A percentile compares a stretch with the other conserved stretches of the same genome.
Conservation (phyloP, 2,329 filamentous ascomycete genomes). For the Coniochaeta sp. region DNA sequence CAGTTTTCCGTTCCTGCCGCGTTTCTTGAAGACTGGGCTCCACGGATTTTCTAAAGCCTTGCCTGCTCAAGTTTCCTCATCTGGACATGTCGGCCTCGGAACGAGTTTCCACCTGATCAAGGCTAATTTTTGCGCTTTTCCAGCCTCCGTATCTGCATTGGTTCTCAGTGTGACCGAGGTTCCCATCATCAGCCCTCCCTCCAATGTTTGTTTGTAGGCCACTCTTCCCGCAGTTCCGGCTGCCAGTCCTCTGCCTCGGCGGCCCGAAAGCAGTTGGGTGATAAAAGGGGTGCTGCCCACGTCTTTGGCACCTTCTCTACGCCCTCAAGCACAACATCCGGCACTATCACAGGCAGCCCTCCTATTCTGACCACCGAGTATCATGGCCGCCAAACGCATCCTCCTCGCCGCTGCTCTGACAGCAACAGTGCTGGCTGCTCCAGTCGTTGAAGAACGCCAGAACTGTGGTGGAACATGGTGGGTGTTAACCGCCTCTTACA, state of each 20-base stretch:
- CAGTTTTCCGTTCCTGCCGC: background rate
- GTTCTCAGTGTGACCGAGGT: background rate
- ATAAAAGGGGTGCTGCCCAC: background rate
- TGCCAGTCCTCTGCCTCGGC: background rate
- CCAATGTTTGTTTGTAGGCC: background rate
- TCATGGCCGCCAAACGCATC: constrained; percentile 16
- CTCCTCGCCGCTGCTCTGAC: constrained; percentile 27
- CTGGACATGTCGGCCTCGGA: background rate
- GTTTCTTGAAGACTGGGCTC: background rate
- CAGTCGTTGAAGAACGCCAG: constrained; percentile 33
- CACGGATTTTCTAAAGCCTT: background rate
- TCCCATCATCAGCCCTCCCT: background rate
- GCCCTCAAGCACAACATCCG: background rate
- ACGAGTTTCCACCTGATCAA: background rate
- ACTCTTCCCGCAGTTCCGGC: background rate
- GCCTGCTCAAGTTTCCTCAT: background rate
- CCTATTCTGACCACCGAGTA: constrained; percentile 2
- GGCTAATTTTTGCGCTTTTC: background rate
- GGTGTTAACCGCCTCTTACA: background rate
- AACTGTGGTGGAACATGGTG: constrained; percentile 17
- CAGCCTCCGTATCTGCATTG: background rate
- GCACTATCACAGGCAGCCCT: background rate
- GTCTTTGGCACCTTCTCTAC: background rate
- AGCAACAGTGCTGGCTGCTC: constrained; percentile 29
- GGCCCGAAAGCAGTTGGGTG: background rate